These are phyloP conservation scores for Stylonectria norvegica DNA, from an alignment of 2,329 filamentous ascomycete species.

Conservation along the genomic window DNA sequence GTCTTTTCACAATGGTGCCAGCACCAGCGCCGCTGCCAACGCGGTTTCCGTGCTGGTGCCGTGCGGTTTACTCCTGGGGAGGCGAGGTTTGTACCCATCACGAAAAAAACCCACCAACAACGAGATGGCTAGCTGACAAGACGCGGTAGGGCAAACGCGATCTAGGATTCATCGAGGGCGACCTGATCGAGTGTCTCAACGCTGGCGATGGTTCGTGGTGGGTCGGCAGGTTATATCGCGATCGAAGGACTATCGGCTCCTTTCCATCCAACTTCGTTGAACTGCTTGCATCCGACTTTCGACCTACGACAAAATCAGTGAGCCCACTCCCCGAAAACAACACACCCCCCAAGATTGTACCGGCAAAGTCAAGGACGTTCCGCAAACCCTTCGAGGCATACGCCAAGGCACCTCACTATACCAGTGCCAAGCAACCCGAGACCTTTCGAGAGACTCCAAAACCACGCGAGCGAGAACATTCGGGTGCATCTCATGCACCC, in stretches of 20 bases:
- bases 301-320: conserved; percentile 63
- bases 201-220: conserved; percentile 98
- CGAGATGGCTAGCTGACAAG: conserved; percentile 16
- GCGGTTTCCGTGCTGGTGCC: conserved; percentile 86
- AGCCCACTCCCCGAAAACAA: conserved; percentile 58
- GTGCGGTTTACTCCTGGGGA: conserved; percentile 89
- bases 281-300: conserved; percentile 79
- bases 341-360: conserved; percentile 51
- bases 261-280: conserved; percentile 98
- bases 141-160: conserved; percentile 75
- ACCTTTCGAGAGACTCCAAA: conserved; percentile 47
- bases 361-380: conserved; percentile 61
- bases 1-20: conserved; percentile 45
- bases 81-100: conserved; percentile 60
- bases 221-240: conserved; percentile 87
- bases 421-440: conserved; percentile 58
- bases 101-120: not conserved
- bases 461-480: conserved; percentile 39
- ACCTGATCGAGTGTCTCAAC: conserved; percentile 96
- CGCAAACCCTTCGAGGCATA: conserved; percentile 67
- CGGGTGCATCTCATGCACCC: conserved; percentile 35
- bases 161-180: conserved; percentile 93
- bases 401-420: conserved; percentile 63
- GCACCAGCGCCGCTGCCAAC: conserved; percentile 63
- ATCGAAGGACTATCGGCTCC: conserved; percentile 83